Percentiles rank a stretch among this genome's conserved stretches.
Conservation (phyloP, 2,329 filamentous ascomycete genomes). For the Paecilomyces formosus region DNA sequence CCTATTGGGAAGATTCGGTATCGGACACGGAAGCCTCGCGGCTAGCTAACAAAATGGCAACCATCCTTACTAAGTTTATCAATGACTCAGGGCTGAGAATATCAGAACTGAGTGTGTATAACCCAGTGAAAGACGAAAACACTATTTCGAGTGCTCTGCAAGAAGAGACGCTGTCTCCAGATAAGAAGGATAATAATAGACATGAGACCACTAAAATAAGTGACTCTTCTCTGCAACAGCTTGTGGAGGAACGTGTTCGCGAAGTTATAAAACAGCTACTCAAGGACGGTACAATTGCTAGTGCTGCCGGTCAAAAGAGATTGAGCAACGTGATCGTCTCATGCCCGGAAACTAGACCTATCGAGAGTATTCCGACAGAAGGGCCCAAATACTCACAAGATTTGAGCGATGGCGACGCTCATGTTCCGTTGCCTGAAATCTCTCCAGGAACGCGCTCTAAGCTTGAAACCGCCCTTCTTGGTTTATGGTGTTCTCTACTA, state of each 20-base stretch:
- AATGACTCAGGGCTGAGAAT: conserved; percentile 17
- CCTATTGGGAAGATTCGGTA: conserved; percentile 33
- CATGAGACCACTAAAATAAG: conserved; percentile 7
- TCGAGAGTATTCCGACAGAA: neutral
- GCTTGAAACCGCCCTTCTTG: conserved; percentile 28
- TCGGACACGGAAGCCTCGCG: conserved; percentile 25
- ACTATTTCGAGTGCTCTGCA: neutral
- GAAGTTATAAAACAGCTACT: conserved; percentile 26
- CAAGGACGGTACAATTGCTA: conserved; percentile 18
- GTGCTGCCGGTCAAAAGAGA: conserved; percentile 10
- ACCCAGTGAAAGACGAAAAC: neutral
- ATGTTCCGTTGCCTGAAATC: neutral
- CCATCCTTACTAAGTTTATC: conserved; percentile 25
- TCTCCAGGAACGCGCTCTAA: conserved; percentile 10
- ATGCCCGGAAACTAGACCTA: neutral
- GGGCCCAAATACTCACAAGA: neutral
- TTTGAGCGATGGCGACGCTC: neutral
- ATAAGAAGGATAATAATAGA: neutral
- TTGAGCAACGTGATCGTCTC: neutral
- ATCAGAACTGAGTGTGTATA: conserved; percentile 8
- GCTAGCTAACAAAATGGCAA: conserved; percentile 22
- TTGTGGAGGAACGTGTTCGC: conserved; percentile 28
- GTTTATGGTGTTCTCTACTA: conserved; percentile 31
- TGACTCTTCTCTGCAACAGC: conserved; percentile 17
- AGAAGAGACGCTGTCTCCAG: neutral